phyloP scores from a whole-genome alignment of 148 eudicot species.

The Chenopodium berlandieri region DNA sequence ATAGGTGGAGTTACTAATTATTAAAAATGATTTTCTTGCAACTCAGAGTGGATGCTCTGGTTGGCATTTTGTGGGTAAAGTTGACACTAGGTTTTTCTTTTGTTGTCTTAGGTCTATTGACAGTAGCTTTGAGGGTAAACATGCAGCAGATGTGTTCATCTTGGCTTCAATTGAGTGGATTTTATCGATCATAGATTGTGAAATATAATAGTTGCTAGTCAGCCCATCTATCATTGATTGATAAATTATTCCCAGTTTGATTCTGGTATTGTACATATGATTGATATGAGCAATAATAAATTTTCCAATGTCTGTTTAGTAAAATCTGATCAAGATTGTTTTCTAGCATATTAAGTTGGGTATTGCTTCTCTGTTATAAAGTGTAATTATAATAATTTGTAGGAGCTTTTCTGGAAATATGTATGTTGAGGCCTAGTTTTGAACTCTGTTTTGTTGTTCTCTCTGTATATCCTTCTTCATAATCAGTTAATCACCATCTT shows the following conservation, averaged over 20 bases:
- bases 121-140: neutral
- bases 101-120: neutral
- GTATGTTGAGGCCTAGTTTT: neutral
- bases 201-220: neutral
- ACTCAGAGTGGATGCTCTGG: neutral
- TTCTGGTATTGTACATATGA: too few species aligned
- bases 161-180: neutral
- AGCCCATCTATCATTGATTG: neutral
- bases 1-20: neutral
- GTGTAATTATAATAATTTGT: neutral
- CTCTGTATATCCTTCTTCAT: neutral
- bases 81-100: neutral
- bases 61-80: neutral
- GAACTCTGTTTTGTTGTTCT: neutral
- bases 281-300: neutral
- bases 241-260: neutral
- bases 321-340: neutral
- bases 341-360: neutral
- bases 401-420: neutral
- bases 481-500: neutral
- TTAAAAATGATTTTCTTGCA: too few species aligned
- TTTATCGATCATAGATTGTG: neutral
- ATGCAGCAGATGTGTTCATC: neutral
- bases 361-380: neutral
- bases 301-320: neutral